Base-by-base conservation (phyloP, 495 filamentous ascomycete species). In the Mytilinidion resinicola region DNA sequence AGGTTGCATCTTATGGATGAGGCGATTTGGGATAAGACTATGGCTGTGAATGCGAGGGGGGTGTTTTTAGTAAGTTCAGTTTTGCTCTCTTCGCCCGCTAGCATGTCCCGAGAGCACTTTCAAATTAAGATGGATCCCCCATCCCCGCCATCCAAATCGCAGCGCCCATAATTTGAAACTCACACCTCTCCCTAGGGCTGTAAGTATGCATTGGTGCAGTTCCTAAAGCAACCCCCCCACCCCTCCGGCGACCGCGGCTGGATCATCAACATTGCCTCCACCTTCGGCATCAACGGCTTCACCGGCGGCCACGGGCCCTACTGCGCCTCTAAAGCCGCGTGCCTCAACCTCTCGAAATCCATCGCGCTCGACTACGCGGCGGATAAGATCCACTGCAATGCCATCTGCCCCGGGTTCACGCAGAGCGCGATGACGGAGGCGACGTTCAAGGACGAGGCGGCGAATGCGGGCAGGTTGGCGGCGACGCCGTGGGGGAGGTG, bases 241-340 rank as follows among this genome's bases (percentile, higher is more conserved):
- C 34, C 67, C 0, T 72, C 66, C 1, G 73, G 74, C 4, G 72
- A 80, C 56, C 56, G 78, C 43, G 80, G 80, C 9, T 81, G 79
- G 78, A 80, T 83, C 33, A 66, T 83, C 38, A 83, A 81, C 48
- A 76, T 77, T 0, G 72, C 77, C 1, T 77, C 73, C 7, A 70
- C 77, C 1, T 66, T 75, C 59, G 78, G 79, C 0, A 56, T 78
- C 14, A 71, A 80, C 50, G 76, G 56, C 15, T 53, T 36, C 37
- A 36, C 11, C 15, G 25, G 34, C 5, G 37, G 25, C 15, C 51
- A 34, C 37, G 37, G 21, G 51, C 37, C 70, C 3, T 83, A 81
- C 57, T 76, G 71, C 34, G 76, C 78, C 9, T 76, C 73, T 0
- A 83, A 82, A 64, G 74, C 73, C 1, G 77, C 77, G 5, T 77